These are phyloP conservation scores for Cercospora berteroae DNA, from an alignment of 2,329 filamentous ascomycete genomes.

Conservation along the genomic window DNA sequence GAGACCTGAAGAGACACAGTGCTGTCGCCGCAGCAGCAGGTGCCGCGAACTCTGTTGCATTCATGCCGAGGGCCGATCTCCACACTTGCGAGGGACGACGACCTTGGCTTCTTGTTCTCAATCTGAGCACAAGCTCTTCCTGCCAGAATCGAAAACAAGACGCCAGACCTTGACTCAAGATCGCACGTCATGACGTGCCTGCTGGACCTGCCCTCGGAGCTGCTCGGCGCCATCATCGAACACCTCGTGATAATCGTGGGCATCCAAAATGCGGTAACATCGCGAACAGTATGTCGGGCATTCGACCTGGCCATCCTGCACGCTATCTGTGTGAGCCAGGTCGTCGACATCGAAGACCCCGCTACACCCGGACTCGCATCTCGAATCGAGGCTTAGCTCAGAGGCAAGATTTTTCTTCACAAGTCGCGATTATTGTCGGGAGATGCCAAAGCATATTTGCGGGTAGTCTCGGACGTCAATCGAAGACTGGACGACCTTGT, in stretches of 20 bases:
- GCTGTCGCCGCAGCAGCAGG: not conserved
- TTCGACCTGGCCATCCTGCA: slow-evolving; percentile 14
- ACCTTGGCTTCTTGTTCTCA: too few species aligned
- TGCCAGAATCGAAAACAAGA: too few species aligned
- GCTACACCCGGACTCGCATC: not conserved
- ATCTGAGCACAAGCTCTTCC: too few species aligned
- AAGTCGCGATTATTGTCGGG: not conserved
- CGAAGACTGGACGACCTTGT: not conserved
- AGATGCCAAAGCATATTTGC: too few species aligned
- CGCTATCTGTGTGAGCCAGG: slow-evolving; percentile 11
- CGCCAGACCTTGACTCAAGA: too few species aligned
- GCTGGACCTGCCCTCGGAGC: not conserved
- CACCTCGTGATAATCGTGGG: slow-evolving; percentile 9
- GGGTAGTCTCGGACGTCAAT: slow-evolving; percentile 1
- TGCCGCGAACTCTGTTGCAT: not conserved
- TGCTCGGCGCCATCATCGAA: slow-evolving; percentile 5
- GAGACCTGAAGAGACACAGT: not conserved
- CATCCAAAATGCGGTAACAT: slow-evolving; percentile 10
- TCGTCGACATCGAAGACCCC: slow-evolving; percentile 7
- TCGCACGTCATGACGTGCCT: too few species aligned
- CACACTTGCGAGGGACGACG: not conserved
- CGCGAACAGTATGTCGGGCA: slow-evolving; percentile 3
- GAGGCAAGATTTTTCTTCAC: not conserved
- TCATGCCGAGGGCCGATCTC: not conserved
- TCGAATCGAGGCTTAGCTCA: not conserved